Base-by-base conservation (phyloP, 202 grass and related monocot species). In the Schoenoplectus triqueter region DNA sequence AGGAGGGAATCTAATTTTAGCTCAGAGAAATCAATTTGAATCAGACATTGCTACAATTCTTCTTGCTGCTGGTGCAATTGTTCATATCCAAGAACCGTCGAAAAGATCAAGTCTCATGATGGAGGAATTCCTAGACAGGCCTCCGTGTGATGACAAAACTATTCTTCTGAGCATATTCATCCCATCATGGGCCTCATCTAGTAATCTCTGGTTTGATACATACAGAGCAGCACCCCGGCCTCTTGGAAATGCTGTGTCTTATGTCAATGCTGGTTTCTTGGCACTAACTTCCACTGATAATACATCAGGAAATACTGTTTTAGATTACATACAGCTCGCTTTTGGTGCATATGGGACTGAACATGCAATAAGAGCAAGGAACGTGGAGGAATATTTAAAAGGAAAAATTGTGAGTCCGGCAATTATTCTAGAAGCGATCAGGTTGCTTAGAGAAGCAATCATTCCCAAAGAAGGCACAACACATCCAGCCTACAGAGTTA, bases 31-130 rank as follows among this genome's bases (percentile, higher is more conserved):
- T 10, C 84, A 90, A 9, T 94, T 97, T 46, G 76, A 82, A 20
- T 94, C 94, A 0, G 94, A 97, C n/a, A 87, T 97, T 31, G 90
- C 90, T 70, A 97, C 94, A 3, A 89, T 97, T 84, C 86, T 97
- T 81, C 88, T 97, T 54, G 92, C 82, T 84, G 90, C 81, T 87
- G 88, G 86, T 50, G 86, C 94, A 81, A 87, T 52, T 10, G 68
- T 92, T 54, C 69, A 77, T 80, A 78, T 97, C 83, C 92, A 88
- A 75, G 83, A 80, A 57, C 54, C 45, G 62, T 81, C 84, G 51
- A 72, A 92, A 87, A 94, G 17, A 56, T 39, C 85, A 21, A 79
- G 56, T 80, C 22, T 97, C 80, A 87, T 87, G 13, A 69, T 97
- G 73, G 92, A 97, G 65, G 77, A 97, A 78, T 92, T 97, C 72